Percentiles rank a stretch among this genome's conserved stretches.
Conservation (phyloP, 495 filamentous ascomycete species). For the Parmelia sp. region DNA sequence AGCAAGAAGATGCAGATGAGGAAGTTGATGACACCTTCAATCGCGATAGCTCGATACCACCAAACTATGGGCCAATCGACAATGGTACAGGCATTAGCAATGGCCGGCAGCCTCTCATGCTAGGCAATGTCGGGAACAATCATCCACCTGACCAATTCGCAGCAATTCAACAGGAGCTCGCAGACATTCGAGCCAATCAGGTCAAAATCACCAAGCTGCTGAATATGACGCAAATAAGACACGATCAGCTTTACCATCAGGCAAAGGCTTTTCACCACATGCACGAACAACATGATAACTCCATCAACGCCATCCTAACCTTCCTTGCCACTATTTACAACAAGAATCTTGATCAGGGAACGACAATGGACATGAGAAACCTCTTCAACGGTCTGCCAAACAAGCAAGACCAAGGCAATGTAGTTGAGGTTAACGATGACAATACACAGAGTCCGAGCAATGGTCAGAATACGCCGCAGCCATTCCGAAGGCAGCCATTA, state of each 20-base stretch:
- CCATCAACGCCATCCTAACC: slow-evolving; percentile 94
- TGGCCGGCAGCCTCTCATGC: slow-evolving; percentile 35
- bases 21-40: slow-evolving; percentile 54
- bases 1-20: slow-evolving; percentile 65
- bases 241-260: slow-evolving; percentile 83
- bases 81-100: slow-evolving; percentile 10
- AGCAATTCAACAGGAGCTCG: slow-evolving; percentile 69
- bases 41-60: slow-evolving; percentile 29
- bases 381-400: slow-evolving; percentile 62
- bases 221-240: slow-evolving; percentile 68
- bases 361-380: slow-evolving; percentile 58
- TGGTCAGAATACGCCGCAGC: slow-evolving; percentile 29
- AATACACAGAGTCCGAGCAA: slow-evolving; percentile 35
- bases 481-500: slow-evolving; percentile 45
- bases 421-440: slow-evolving; percentile 70
- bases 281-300: slow-evolving; percentile 93
- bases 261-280: slow-evolving; percentile 82
- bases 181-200: slow-evolving; percentile 77
- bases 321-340: slow-evolving; percentile 97
- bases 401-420: slow-evolving; percentile 57
- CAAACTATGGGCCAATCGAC: slow-evolving; percentile 34
- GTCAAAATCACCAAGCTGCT: slow-evolving; percentile 74
- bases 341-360: slow-evolving; percentile 59
- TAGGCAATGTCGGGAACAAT: slow-evolving; percentile 35
- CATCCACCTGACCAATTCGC: slow-evolving; percentile 74